Evolutionary conservation across 139 green algal species (phyloP).

Genomic region (Astrephomene gubernaculifera): DNA sequence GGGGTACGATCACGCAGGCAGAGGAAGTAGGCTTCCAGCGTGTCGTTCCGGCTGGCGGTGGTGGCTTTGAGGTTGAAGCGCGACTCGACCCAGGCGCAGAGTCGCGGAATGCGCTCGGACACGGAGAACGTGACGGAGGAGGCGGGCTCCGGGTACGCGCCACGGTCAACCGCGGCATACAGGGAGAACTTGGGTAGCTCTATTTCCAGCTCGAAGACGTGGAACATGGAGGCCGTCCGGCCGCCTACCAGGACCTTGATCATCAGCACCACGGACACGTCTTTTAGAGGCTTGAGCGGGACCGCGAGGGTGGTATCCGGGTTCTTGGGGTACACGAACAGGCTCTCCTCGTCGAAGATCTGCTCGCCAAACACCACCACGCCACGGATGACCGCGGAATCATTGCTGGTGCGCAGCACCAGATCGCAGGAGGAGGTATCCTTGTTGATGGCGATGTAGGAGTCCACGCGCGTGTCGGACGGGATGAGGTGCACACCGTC

Average conservation of each 20-base stretch:
- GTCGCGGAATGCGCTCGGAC: conserved; percentile 59
- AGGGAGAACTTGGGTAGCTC: conserved; percentile 81
- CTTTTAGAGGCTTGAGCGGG: conserved; percentile 61
- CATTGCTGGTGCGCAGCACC: conserved; percentile 66
- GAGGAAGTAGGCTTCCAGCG: conserved; percentile 60
- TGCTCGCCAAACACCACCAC: conserved; percentile 74
- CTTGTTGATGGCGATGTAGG: conserved; percentile 65
- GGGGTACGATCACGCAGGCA: conserved; percentile 63
- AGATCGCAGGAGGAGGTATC: conserved; percentile 53
- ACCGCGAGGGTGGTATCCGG: conserved; percentile 47
- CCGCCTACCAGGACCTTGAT: conserved; percentile 73
- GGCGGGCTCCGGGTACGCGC: conserved; percentile 30
- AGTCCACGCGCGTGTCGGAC: conserved; percentile 61
- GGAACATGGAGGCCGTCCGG: conserved; percentile 54
- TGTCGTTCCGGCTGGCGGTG: conserved; percentile 32
- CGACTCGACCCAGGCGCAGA: conserved; percentile 71
- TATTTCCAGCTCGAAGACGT: conserved; percentile 83
- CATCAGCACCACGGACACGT: conserved; percentile 66
- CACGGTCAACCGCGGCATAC: conserved; percentile 65
- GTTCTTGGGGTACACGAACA: conserved; percentile 55
- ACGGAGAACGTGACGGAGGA: conserved; percentile 64
- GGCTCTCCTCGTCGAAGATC: conserved; percentile 60
- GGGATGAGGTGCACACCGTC: conserved; percentile 58
- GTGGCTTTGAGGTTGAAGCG: conserved; percentile 54
- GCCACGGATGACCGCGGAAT: conserved; percentile 66